Percentiles rank a stretch among this genome's conserved stretches.
Conservation (phyloP, 1,284 basidiomycete genomes). For the Volvariella volvacea region DNA sequence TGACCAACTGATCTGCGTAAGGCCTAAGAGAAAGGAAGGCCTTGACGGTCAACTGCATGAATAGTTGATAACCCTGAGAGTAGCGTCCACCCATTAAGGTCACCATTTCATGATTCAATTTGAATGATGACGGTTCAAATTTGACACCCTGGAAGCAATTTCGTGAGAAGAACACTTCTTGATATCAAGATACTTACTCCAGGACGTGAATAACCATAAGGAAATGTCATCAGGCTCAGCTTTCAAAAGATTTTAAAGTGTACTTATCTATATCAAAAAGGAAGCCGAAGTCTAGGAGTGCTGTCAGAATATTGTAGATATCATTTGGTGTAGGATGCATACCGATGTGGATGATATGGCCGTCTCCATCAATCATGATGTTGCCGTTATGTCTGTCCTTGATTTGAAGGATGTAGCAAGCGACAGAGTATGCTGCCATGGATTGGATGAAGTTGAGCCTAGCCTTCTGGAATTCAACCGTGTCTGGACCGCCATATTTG, state of each 20-base stretch:
- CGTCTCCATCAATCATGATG: slow-evolving; percentile 98
- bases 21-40: slow-evolving; percentile 94
- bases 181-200: slow-evolving; percentile 42
- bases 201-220: slow-evolving; percentile 42
- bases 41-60: slow-evolving; percentile 92
- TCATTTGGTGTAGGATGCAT: slow-evolving; percentile 16
- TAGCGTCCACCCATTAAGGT: slow-evolving; percentile 93
- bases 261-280: slow-evolving; percentile 96
- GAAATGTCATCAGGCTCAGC: slow-evolving; percentile 11
- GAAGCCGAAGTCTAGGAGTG: slow-evolving; percentile 86
- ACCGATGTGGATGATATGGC: slow-evolving; percentile 95
- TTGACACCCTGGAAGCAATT: slow-evolving; percentile 71
- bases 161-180: slow-evolving; percentile 7
- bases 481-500: slow-evolving; percentile 89
- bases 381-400: slow-evolving; percentile 98
- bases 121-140: slow-evolving; percentile 97
- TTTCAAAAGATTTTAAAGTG: slow-evolving; percentile 7
- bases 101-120: slow-evolving; percentile 98
- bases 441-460: slow-evolving; percentile 96
- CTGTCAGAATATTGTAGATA: slow-evolving; percentile 3
- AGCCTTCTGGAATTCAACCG: slow-evolving; percentile 87
- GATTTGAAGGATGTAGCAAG: slow-evolving; percentile 96
- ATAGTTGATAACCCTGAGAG: slow-evolving; percentile 90
- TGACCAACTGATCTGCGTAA: slow-evolving; percentile 84
- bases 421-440: slow-evolving; percentile 99